Conservation (phyloP, 345 rosid species). For the Populus deltoides region DNA sequence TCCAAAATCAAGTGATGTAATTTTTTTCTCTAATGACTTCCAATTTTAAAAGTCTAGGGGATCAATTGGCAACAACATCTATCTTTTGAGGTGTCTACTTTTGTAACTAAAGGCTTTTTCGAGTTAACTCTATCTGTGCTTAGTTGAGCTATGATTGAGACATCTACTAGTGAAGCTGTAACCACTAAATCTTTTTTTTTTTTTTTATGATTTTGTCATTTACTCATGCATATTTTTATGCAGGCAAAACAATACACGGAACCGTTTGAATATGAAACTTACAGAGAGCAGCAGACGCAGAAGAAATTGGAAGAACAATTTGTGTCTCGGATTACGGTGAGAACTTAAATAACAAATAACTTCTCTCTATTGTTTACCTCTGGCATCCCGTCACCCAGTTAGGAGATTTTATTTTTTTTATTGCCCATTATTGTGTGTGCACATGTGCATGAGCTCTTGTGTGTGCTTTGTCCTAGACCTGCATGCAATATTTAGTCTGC, state of each 20-base stretch:
- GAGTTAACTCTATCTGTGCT: background rate
- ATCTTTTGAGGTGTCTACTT: background rate
- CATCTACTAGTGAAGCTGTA: background rate
- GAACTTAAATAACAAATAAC: slow-evolving; percentile 14
- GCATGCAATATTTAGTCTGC: too few species aligned
- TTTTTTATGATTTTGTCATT: background rate
- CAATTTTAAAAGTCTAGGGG: background rate
- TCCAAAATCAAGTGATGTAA: background rate
- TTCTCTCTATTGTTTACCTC: background rate
- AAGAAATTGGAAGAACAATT: slow-evolving; percentile 57
- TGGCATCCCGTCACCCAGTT: background rate
- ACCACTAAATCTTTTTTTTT: background rate
- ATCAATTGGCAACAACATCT: background rate
- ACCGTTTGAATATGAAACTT: slow-evolving; percentile 67
- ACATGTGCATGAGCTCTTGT: too few species aligned
- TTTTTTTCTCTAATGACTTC: background rate
- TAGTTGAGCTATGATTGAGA: background rate
- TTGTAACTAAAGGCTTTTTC: background rate
- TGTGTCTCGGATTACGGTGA: slow-evolving; percentile 69
- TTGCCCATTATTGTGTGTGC: too few species aligned
- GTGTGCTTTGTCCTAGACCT: too few species aligned
- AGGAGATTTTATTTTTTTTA: background rate
- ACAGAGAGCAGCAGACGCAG: slow-evolving; percentile 58
- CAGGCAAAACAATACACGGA: slow-evolving; percentile 67
- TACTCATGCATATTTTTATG: slow-evolving; percentile 11